These are phyloP conservation scores for Aspergillus nanangensis DNA, from an alignment of 495 filamentous ascomycete species.

Conservation along the genomic window DNA sequence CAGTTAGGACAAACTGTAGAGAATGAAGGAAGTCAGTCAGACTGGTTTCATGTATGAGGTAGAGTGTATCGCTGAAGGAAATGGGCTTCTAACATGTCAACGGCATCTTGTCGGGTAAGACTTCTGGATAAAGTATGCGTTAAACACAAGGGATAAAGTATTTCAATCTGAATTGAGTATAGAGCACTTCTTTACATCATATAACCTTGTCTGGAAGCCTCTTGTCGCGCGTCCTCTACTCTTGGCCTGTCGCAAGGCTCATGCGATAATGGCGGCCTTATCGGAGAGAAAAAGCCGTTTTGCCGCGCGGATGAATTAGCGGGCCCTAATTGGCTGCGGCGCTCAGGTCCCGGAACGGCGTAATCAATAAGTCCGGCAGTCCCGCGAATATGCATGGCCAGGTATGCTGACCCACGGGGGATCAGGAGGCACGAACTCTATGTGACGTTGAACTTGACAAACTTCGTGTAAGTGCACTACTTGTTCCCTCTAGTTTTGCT, in stretches of 20 bases:
- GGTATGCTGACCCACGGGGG: background rate
- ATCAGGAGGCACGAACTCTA: too few relatives aligned
- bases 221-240: background rate
- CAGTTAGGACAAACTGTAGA: slow-evolving; percentile 92
- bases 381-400: background rate
- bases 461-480: background rate
- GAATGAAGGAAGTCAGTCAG: slow-evolving; percentile 16
- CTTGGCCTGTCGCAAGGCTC: slow-evolving; percentile 3
- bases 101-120: slow-evolving; percentile 30
- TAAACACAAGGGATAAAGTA: too few relatives aligned
- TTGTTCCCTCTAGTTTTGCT: background rate
- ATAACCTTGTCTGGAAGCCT: background rate
- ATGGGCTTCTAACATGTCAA: slow-evolving; percentile 44
- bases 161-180: too few relatives aligned
- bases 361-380: background rate
- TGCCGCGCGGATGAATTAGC: background rate
- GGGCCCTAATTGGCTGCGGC: background rate
- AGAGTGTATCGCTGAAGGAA: too few relatives aligned
- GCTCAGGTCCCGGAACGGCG: slow-evolving; percentile 1
- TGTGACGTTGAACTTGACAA: background rate
- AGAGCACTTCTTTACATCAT: too few relatives aligned
- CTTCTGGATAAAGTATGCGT: background rate
- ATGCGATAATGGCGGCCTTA: slow-evolving; percentile 6
- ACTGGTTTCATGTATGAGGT: background rate
- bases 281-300: background rate